Evolutionary conservation across 805 yeast genomes (phyloP).

Genomic region (Barnettozyma californica): DNA sequence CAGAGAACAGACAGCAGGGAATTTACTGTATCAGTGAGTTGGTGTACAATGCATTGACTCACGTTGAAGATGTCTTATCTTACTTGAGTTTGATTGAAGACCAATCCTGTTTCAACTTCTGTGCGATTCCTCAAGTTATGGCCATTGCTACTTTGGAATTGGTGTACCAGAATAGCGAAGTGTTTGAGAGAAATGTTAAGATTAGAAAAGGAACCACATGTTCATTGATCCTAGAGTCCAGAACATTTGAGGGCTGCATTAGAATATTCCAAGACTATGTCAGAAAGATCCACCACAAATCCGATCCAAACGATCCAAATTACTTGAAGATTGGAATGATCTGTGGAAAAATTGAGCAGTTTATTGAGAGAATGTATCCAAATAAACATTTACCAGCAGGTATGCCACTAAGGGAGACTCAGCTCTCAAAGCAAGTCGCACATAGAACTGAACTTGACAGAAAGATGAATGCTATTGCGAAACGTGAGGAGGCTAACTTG

Average conservation of each 20-base stretch:
- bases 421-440: conserved; percentile 33
- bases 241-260: conserved; percentile 71
- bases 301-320: conserved; percentile 79
- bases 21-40: conserved; percentile 75
- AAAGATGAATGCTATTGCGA: conserved; percentile 22
- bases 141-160: conserved; percentile 91
- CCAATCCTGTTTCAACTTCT: conserved; percentile 79
- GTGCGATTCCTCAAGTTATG: conserved; percentile 99
- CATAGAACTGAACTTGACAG: conserved; percentile 40
- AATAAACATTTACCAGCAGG: conserved; percentile 48
- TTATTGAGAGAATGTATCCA: conserved; percentile 74
- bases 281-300: conserved; percentile 70
- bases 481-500: conserved; percentile 23
- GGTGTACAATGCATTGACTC: conserved; percentile 72
- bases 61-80: conserved; percentile 68
- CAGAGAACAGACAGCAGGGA: conserved; percentile 47
- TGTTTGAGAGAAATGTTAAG: conserved; percentile 71
- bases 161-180: conserved; percentile 73
- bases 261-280: conserved; percentile 72
- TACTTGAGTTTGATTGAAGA: conserved; percentile 76
- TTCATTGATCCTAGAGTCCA: conserved; percentile 62
- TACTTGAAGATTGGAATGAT: conserved; percentile 77
- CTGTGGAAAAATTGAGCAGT: conserved; percentile 87
- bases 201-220: conserved; percentile 88
- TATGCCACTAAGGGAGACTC: conserved; percentile 35